These are phyloP conservation scores for Amylostereum areolatum DNA, from an alignment of 1,284 basidiomycete species.

Conservation along the genomic window DNA sequence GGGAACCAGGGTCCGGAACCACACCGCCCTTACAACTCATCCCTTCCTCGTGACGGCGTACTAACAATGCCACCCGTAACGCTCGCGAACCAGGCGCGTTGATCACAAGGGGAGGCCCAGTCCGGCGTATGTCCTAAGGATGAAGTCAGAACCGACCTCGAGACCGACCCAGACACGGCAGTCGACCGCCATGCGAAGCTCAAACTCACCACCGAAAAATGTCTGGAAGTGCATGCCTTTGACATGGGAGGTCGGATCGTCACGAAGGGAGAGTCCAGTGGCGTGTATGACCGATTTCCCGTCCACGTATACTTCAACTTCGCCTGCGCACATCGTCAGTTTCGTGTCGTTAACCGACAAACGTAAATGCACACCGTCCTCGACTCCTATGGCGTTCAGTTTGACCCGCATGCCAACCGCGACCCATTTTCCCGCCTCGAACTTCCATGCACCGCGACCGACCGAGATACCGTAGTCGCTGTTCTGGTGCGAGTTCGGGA, in stretches of 20 bases:
- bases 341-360: not conserved
- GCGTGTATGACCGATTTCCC: slow-evolving; percentile 44
- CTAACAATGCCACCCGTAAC: slow-evolving; percentile 21
- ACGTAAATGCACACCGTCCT: slow-evolving; percentile 32
- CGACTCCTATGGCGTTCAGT: slow-evolving; percentile 45
- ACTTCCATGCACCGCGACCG: slow-evolving; percentile 46
- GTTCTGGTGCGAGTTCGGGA: slow-evolving; percentile 50
- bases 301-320: slow-evolving; percentile 52
- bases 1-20: too few species aligned
- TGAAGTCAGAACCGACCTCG: slow-evolving; percentile 15
- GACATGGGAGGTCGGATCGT: slow-evolving; percentile 34
- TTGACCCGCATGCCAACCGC: slow-evolving; percentile 57
- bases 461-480: slow-evolving; percentile 56
- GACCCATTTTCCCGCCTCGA: slow-evolving; percentile 46
- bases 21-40: too few species aligned
- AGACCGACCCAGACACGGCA: not conserved
- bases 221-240: slow-evolving; percentile 66
- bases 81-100: slow-evolving; percentile 38
- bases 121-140: slow-evolving; percentile 12
- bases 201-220: slow-evolving; percentile 60
- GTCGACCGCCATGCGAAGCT: too few species aligned
- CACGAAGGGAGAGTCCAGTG: slow-evolving; percentile 37
- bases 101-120: slow-evolving; percentile 36
- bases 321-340: slow-evolving; percentile 29
- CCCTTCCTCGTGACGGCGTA: too few species aligned